Conservation (phyloP, 257 asterid species). For the Nicotiana noctiflora region DNA sequence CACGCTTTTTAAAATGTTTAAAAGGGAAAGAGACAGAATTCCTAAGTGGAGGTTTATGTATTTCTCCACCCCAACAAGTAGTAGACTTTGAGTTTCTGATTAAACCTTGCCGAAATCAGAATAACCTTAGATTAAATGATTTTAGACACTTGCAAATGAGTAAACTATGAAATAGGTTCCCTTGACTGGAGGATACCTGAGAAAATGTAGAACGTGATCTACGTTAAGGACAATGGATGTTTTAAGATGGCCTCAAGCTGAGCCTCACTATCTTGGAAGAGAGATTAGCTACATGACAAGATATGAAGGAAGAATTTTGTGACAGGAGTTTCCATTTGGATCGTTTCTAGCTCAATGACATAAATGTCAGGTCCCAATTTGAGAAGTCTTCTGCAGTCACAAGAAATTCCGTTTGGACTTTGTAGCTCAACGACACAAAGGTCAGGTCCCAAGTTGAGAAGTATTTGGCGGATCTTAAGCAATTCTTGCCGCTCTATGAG, state of each 20-base stretch:
- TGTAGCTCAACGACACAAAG: not conserved
- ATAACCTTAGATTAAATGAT: not conserved
- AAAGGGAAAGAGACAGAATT: not conserved
- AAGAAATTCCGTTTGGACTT: not conserved
- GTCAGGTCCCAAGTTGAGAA: not conserved
- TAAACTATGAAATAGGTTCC: not conserved
- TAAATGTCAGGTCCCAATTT: not conserved
- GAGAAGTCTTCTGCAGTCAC: not conserved
- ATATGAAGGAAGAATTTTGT: not conserved
- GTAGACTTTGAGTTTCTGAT: not conserved
- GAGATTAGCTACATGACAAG: not conserved
- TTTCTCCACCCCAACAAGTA: not conserved
- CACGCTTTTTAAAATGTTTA: not conserved
- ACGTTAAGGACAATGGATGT: not conserved
- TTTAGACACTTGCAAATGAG: not conserved
- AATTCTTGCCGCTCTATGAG: constrained; percentile 4
- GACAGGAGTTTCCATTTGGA: not conserved
- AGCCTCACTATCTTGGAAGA: constrained; percentile 1
- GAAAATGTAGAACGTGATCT: not conserved
- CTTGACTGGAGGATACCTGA: not conserved
- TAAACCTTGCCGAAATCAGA: not conserved
- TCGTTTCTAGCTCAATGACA: not conserved
- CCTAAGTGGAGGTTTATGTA: not conserved
- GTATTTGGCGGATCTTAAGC: not conserved
- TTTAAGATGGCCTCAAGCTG: not conserved